phyloP scores from a whole-genome alignment of 1,284 basidiomycete species.

The Ustilago nuda region DNA sequence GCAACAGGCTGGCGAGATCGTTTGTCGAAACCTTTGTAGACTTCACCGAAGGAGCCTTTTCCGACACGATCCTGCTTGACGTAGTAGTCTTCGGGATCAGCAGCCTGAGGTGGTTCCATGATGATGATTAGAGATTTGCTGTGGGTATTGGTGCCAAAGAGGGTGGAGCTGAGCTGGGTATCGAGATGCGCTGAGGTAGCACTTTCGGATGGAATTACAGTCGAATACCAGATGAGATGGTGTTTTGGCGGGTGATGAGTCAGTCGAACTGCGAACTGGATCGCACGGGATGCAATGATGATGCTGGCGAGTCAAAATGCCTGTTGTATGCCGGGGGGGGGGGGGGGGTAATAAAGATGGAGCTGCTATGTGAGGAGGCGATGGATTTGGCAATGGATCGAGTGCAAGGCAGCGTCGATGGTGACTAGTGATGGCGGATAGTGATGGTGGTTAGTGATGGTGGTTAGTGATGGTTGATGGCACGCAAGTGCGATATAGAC shows the following conservation, averaged over 20 bases:
- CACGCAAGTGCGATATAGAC: no score
- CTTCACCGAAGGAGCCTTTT: conserved; percentile 68
- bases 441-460: no score
- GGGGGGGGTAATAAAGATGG: neutral
- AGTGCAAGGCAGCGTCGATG: no score
- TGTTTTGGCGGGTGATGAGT: no score
- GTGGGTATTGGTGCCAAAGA: no score
- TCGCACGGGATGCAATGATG: no score
- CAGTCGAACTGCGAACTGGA: no score
- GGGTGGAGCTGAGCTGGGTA: conserved; percentile 3
- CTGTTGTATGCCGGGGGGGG: conserved; percentile 1
- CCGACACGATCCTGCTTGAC: conserved; percentile 92
- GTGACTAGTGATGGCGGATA: no score
- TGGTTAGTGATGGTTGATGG: no score
- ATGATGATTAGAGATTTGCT: conserved; percentile 11
- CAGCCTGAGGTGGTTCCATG: conserved; percentile 55
- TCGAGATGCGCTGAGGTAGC: neutral
- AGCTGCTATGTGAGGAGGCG: neutral
- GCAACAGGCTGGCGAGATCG: conserved; percentile 62
- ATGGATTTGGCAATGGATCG: no score
- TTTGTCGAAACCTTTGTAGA: conserved; percentile 65
- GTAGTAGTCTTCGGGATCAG: conserved; percentile 73
- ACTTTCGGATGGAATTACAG: neutral
- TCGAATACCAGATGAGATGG: neutral
- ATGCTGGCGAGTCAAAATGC: no score